A percentile compares a stretch with the other conserved stretches of the same genome.
Evolutionary conservation across 345 rosid species (phyloP).

Genomic region (Brassica carinata): DNA sequence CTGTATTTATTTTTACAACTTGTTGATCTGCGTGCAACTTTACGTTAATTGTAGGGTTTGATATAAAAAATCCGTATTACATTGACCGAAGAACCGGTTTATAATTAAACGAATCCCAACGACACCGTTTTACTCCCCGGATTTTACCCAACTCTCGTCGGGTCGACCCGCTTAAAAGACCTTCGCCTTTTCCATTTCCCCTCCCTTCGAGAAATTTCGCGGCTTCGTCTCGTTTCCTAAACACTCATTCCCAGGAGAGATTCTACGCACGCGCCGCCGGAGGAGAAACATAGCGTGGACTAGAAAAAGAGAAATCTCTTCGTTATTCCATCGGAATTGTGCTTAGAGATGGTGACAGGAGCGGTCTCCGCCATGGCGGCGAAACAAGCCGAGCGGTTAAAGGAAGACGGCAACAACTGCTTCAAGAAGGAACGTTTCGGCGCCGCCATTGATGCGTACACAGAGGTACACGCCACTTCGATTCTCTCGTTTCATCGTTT

Average conservation of each 20-base stretch:
- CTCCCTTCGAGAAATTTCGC: constrained; percentile 28
- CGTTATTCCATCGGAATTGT: not conserved
- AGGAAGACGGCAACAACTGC: constrained; percentile 62
- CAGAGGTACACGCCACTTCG: constrained; percentile 63
- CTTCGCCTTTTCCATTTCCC: too few species aligned
- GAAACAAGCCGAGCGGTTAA: constrained; percentile 72
- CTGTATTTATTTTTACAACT: not conserved
- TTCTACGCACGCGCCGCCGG: constrained; percentile 7
- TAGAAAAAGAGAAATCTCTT: not conserved
- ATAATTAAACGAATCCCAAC: too few species aligned
- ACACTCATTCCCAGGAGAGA: not conserved
- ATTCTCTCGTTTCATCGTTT: not conserved
- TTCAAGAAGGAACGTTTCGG: constrained; percentile 66
- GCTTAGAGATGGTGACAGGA: constrained; percentile 47
- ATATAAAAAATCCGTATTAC: too few species aligned
- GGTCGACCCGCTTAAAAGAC: constrained; percentile 19
- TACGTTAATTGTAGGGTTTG: not conserved
- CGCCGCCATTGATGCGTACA: constrained; percentile 94
- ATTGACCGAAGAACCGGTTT: too few species aligned
- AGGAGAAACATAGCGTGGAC: too few species aligned
- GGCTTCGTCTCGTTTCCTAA: constrained; percentile 19
- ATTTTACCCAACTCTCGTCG: not conserved
- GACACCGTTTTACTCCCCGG: too few species aligned
- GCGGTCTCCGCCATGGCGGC: constrained; percentile 44
- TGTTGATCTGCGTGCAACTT: not conserved